phyloP scores from a whole-genome alignment of 1,284 basidiomycete genomes.

The Austroboletus novae-zelandiae region DNA sequence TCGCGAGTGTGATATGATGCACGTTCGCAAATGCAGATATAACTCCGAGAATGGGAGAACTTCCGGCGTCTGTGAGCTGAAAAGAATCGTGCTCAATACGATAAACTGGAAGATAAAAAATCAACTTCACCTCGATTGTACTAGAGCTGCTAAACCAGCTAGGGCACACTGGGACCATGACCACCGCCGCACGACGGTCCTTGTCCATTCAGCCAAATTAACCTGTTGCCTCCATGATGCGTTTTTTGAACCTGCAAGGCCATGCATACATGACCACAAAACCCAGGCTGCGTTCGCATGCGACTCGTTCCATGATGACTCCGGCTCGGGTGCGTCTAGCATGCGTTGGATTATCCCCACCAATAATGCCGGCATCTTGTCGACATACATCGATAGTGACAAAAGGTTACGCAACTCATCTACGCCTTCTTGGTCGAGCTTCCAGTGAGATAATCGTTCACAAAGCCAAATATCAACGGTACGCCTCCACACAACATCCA shows the following conservation, averaged over 20 bases:
- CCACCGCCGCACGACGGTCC: slow-evolving; percentile 51
- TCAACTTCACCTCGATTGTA: slow-evolving; percentile 45
- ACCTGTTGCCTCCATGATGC: slow-evolving; percentile 41
- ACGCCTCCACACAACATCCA: slow-evolving; percentile 57
- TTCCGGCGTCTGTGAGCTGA: slow-evolving; percentile 20
- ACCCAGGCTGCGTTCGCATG: slow-evolving; percentile 51
- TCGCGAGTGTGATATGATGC: slow-evolving; percentile 60
- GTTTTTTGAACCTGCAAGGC: slow-evolving; percentile 40
- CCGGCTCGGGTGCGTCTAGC: slow-evolving; percentile 37
- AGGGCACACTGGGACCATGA: slow-evolving; percentile 56
- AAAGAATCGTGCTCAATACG: not conserved
- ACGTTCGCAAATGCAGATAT: slow-evolving; percentile 44
- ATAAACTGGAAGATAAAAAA: not conserved
- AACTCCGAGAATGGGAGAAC: slow-evolving; percentile 41
- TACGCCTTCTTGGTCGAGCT: slow-evolving; percentile 32
- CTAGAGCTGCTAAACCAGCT: slow-evolving; percentile 48
- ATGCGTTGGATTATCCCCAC: slow-evolving; percentile 47
- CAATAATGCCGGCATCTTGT: slow-evolving; percentile 44
- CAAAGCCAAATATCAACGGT: slow-evolving; percentile 47
- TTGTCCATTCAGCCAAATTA: slow-evolving; percentile 47
- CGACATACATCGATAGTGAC: slow-evolving; percentile 48
- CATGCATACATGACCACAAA: slow-evolving; percentile 47
- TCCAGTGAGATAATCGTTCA: slow-evolving; percentile 26
- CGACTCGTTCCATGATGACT: slow-evolving; percentile 33
- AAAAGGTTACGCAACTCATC: slow-evolving; percentile 50